Evolutionary conservation across 192 early-diverging fungal genomes (phyloP), one percentile per base, ranked within the genome.

Genomic region (Coemansia sp.): DNA sequence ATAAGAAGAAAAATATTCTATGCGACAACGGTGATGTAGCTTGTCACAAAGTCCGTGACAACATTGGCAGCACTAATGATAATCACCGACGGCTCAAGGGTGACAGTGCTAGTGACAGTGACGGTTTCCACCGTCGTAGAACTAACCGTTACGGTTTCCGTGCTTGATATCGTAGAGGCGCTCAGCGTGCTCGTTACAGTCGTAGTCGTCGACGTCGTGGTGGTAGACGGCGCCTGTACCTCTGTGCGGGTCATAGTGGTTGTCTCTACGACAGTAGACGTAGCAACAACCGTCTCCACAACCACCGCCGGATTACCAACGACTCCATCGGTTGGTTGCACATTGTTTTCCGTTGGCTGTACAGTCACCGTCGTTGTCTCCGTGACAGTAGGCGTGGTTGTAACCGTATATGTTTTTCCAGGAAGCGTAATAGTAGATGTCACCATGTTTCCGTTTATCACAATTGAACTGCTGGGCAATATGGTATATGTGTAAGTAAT

Each of bases 91-190:
- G 55, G 9, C 27, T 25, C n/a, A 24, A 54, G n/a, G 5, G 57
- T 58, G 22, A 58, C 18, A n/a, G 24, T 27, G 7, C 32, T 62
- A 22, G 55, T 47, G 10, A 59, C 32, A 10, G 66, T 74, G 4
- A 39, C 13, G 11, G 60, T 46, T 9, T 51, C 58, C n/a, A 49
- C 63, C 1, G 47, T 29, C 24, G 68, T 71, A 18, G 29, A 45
- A 0, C 39, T 58, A 25, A 30, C n/a, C 6, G 22, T 29, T 0
- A 35, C 32, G 3, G 60, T 50, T 13, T 14, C 61, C 22, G 55
- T 56, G 34, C 34, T 56, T 32, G 1, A 9, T 10, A 56, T 32
- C 5, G 55, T 56, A 14, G 53, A 32, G 0, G 49, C 42, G 0
- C 36, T 10, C 1, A 50, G 2, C 0, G 61, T 68, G 10, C 23